Evolutionary conservation across 1,284 basidiomycete species (phyloP).

Genomic region (Serendipita sp.): DNA sequence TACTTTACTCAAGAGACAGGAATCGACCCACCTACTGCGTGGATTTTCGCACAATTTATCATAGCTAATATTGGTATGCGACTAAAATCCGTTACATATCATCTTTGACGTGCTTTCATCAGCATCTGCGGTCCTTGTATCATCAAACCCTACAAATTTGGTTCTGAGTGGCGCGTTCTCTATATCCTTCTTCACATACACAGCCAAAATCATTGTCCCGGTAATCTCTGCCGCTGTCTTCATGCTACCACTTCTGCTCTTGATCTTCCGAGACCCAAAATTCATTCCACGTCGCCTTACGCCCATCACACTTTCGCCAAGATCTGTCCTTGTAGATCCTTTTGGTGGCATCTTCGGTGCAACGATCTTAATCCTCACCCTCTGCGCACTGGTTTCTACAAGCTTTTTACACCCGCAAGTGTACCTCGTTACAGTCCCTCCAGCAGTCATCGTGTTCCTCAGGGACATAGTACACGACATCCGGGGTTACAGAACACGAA

Average conservation of each 20-base stretch:
- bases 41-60: constrained; percentile 56
- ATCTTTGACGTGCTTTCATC: constrained; percentile 29
- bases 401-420: constrained; percentile 40
- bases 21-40: constrained; percentile 44
- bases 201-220: constrained; percentile 56
- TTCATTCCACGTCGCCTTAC: constrained; percentile 31
- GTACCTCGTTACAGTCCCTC: constrained; percentile 79
- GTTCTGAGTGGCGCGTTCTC: constrained; percentile 37
- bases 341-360: constrained; percentile 33
- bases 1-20: constrained; percentile 68
- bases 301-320: constrained; percentile 27
- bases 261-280: constrained; percentile 38
- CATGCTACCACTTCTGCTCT: constrained; percentile 37
- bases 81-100: constrained; percentile 35
- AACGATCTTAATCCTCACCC: constrained; percentile 33
- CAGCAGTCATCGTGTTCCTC: constrained; percentile 57
- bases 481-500: constrained; percentile 1
- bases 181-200: constrained; percentile 27
- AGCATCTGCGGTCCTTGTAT: constrained; percentile 28
- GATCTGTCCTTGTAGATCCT: constrained; percentile 35
- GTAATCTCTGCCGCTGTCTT: constrained; percentile 46
- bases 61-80: constrained; percentile 66
- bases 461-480: constrained; percentile 54
- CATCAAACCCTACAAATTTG: constrained; percentile 32
- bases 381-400: constrained; percentile 43